Evolutionary conservation across 2,329 filamentous ascomycete genomes (phyloP).

Genomic region (Bisporella sp.): DNA sequence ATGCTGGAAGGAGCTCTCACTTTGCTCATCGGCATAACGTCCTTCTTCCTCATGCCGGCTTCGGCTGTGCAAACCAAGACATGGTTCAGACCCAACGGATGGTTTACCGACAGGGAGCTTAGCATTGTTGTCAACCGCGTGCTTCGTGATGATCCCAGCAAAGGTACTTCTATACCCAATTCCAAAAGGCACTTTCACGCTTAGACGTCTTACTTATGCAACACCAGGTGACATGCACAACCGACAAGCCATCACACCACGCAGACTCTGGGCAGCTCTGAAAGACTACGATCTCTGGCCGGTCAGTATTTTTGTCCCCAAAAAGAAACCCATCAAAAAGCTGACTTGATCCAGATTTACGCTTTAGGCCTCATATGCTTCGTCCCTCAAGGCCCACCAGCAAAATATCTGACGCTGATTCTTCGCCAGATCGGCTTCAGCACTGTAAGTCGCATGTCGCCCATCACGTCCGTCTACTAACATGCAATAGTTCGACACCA

Average conservation of each 20-base stretch:
- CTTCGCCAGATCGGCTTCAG: slow-evolving; percentile 29
- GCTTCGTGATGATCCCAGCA: slow-evolving; percentile 39
- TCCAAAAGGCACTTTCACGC: too few species aligned
- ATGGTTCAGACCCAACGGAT: slow-evolving; percentile 50
- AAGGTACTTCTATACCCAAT: slow-evolving; percentile 19
- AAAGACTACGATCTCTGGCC: slow-evolving; percentile 57
- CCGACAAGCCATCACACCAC: slow-evolving; percentile 45
- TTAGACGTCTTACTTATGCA: too few species aligned
- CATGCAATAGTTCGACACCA: slow-evolving; percentile 32
- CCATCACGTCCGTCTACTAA: too few species aligned
- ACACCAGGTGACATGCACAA: slow-evolving; percentile 47
- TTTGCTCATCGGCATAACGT: slow-evolving; percentile 43
- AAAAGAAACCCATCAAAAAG: too few species aligned
- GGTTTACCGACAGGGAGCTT: slow-evolving; percentile 56
- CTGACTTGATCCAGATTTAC: slow-evolving; percentile 19
- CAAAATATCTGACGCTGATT: slow-evolving; percentile 47
- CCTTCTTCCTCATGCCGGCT: slow-evolving; percentile 50
- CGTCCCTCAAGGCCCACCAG: slow-evolving; percentile 41
- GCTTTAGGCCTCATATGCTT: slow-evolving; percentile 39
- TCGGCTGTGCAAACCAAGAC: slow-evolving; percentile 52
- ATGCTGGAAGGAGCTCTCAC: slow-evolving; percentile 50
- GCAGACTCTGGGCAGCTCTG: slow-evolving; percentile 42
- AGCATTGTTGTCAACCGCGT: slow-evolving; percentile 61
- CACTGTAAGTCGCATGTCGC: slow-evolving; percentile 4
- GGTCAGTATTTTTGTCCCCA: slow-evolving; percentile 13